A percentile compares a stretch with the other conserved stretches of the same genome.
Conservation (phyloP, 2,329 filamentous ascomycete genomes). For the Decorospora gaudefroyi region DNA sequence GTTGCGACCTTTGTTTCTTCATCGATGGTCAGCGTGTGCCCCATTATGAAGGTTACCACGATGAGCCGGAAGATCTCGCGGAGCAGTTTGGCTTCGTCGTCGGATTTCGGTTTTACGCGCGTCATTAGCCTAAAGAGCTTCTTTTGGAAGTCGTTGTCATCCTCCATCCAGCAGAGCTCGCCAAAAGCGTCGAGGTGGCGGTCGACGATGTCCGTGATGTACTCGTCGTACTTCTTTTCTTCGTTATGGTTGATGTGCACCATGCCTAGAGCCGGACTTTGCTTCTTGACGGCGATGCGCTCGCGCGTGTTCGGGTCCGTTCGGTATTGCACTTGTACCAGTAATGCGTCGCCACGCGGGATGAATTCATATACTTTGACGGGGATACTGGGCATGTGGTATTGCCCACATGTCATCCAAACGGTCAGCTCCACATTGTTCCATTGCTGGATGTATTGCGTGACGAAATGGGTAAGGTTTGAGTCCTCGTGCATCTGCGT, state of each 20-base stretch:
- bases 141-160: slow-evolving; percentile 52
- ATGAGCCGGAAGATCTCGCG: slow-evolving; percentile 53
- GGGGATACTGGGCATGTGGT: slow-evolving; percentile 48
- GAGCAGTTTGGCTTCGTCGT: slow-evolving; percentile 51
- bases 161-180: slow-evolving; percentile 52
- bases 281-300: slow-evolving; percentile 41
- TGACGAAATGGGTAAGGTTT: slow-evolving; percentile 49
- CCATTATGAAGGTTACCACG: slow-evolving; percentile 56
- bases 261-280: slow-evolving; percentile 54
- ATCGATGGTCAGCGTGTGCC: slow-evolving; percentile 53
- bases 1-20: slow-evolving; percentile 46
- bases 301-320: slow-evolving; percentile 46
- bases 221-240: slow-evolving; percentile 52
- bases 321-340: slow-evolving; percentile 51
- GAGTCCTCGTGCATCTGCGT: slow-evolving; percentile 51
- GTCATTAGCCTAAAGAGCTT: slow-evolving; percentile 51
- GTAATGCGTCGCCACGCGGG: slow-evolving; percentile 48
- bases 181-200: slow-evolving; percentile 50
- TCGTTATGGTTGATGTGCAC: slow-evolving; percentile 52
- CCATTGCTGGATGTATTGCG: slow-evolving; percentile 47
- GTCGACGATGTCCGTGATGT: slow-evolving; percentile 51
- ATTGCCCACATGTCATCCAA: slow-evolving; percentile 51
- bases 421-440: slow-evolving; percentile 47
- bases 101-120: slow-evolving; percentile 45
- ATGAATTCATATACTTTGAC: slow-evolving; percentile 55